phyloP scores from a whole-genome alignment of 1,284 basidiomycete genomes.

The Apiotrichum sp. region DNA sequence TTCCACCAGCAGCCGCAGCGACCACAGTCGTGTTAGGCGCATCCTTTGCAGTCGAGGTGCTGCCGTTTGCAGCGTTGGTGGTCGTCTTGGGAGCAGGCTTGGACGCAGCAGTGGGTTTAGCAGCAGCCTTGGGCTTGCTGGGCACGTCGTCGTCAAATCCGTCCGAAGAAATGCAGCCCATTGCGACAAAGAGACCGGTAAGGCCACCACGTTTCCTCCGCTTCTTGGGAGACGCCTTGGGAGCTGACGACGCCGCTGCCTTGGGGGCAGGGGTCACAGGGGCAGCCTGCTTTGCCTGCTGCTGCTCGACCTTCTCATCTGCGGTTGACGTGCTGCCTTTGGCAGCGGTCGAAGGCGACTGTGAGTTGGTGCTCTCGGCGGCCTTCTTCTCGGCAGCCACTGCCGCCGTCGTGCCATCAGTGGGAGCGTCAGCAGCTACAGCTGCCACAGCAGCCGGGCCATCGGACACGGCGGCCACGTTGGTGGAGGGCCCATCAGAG shows the following conservation, averaged over 20 bases:
- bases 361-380: not conserved
- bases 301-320: not conserved
- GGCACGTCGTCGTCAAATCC: constrained; percentile 38
- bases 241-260: not conserved
- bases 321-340: not conserved
- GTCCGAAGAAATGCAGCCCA: constrained; percentile 39
- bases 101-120: not conserved
- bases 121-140: constrained; percentile 8
- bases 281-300: not conserved
- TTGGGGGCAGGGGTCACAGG: not conserved
- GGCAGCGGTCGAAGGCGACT: not conserved
- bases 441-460: not conserved
- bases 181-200: constrained; percentile 31
- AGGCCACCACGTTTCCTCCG: constrained; percentile 38
- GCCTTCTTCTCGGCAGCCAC: not conserved
- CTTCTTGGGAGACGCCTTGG: constrained; percentile 24
- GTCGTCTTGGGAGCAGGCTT: constrained; percentile 1
- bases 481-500: not conserved
- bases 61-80: not conserved
- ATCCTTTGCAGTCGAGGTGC: not conserved
- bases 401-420: not conserved
- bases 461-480: not conserved
- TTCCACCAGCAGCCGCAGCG: not conserved
- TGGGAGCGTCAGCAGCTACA: not conserved
- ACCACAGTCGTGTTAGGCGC: not conserved